Base-by-base conservation (phyloP, 768 basidiomycete genomes). In the Pholiota molesta region DNA sequence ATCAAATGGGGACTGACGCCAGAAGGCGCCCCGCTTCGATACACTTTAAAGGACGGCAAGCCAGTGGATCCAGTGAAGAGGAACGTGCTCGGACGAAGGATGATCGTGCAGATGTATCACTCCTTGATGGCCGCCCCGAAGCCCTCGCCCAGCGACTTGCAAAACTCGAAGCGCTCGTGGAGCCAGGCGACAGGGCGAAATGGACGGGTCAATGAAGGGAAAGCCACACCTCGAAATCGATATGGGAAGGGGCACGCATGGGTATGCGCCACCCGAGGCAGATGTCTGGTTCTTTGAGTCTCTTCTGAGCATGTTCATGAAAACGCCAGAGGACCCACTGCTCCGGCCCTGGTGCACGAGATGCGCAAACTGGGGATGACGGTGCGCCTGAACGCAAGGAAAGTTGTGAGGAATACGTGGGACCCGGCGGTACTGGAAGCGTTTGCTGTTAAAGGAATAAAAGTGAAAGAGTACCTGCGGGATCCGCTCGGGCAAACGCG, bases 211-310 rank as follows among this genome's bases (percentile, higher is more conserved):
- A 21, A 26, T 13, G 23, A 49, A 21, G 8, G n/a, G 7, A 26
- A 28, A 5, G 23, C 47, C n/a, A n/a, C 10, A 23, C 9, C 37
- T 40, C 19, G 19, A 37, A 10, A 39, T 35, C 19, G 53, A 19
- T 2, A 1, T 55, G 19, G 53, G 39, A 11, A 1, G 5, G 28
- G 42, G 56, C 1, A 44, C 5, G 8, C 13, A 13, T n/a, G 37
- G 10, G 28, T 39, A 31, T 10, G 31, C 6, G 7, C 40, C 44
- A 16, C 59, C 59, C 13, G 16, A 35, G 14, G 52, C 59, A 23
- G 59, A 60, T 39, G 9, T n/a, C 6, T 60, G 52, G 52, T 60
- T 60, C 39, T 60, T 60, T 35, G 53, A 60, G 26, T 45, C 33
- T 31, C 3, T 60, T 39, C 21, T 54, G 40, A 39, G 55, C 8